Conservation (phyloP, 2,329 filamentous ascomycete species). For the Diaporthe aspalathi region DNA sequence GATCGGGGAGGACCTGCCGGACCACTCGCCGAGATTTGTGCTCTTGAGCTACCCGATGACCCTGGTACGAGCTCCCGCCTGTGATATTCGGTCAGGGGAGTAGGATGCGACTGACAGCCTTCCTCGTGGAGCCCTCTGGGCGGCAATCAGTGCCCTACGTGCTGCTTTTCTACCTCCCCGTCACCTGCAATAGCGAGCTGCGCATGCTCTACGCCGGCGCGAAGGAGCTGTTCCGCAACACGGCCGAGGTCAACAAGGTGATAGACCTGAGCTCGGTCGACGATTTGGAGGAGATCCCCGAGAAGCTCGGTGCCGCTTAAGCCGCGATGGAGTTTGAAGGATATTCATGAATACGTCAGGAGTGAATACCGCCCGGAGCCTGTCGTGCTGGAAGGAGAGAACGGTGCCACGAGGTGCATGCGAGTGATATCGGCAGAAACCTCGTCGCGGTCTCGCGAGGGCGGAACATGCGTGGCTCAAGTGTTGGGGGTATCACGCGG, state of each 20-base stretch:
- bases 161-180: constrained; percentile 92
- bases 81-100: neutral
- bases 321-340: neutral
- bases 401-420: neutral
- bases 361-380: neutral
- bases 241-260: constrained; percentile 87
- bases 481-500: constrained; percentile 34
- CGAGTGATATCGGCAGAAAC: neutral
- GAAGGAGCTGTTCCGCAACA: constrained; percentile 95
- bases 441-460: constrained; percentile 14
- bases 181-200: constrained; percentile 86
- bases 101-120: neutral
- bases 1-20: constrained; percentile 88
- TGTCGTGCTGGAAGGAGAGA: neutral
- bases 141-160: constrained; percentile 92
- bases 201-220: constrained; percentile 96
- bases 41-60: constrained; percentile 92
- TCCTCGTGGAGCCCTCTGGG: constrained; percentile 75
- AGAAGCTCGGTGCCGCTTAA: constrained; percentile 61
- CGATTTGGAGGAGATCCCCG: constrained; percentile 84
- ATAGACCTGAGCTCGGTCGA: constrained; percentile 86
- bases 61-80: constrained; percentile 64
- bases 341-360: constrained; percentile 3
- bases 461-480: constrained; percentile 25
- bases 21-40: constrained; percentile 90